Evolutionary conservation across 306 rosid species (phyloP), one percentile per base, ranked within the genome.

Genomic region (Fragaria vesca): DNA sequence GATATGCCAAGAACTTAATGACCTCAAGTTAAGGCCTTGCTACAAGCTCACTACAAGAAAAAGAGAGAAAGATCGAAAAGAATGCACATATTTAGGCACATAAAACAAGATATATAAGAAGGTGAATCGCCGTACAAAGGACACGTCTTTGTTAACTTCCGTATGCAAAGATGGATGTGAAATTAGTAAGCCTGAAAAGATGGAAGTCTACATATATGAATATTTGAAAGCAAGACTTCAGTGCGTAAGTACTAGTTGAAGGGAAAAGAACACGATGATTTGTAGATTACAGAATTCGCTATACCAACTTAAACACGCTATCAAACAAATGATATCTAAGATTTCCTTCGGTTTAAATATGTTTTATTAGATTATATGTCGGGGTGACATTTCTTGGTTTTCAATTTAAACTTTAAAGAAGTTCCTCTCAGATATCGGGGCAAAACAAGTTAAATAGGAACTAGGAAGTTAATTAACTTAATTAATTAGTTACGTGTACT

Each of bases 61-160:
- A 32, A 9, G 34, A 26, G 36, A 24, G 36, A 60, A 12, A 58
- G 62, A 55, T 2, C 6, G 65, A 60, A 24, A 60, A 24, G 66
- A 60, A 58, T 58, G 65, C 15, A 62, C 42, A 28, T 32, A 65
- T 7, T 32, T 63, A 16, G 24, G 2, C 43, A 34, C 5, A 17
- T 34, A 45, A 17, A 66, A 66, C 70, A 66, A 66, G 70, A 34
- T 32, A 24, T 24, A 24, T 32, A 66, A 66, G 46, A 66, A 15
- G 36, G 46, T 65, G 73, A 83, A 84, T 74, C 86, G 76, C 86
- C 96, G 91, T 89, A 84, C 92, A 28, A 83, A 88, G 87, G 90
- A 85, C 69, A 0, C 78, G 78, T 77, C 79, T 70, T 81, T 78
- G 12, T 82, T 82, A 75, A 55, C 78, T 85, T 78, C 81, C 82